Evolutionary conservation across 164 flowering plant genomes (phyloP), one percentile per base, ranked within the genome.

Genomic region (Piper longum): DNA sequence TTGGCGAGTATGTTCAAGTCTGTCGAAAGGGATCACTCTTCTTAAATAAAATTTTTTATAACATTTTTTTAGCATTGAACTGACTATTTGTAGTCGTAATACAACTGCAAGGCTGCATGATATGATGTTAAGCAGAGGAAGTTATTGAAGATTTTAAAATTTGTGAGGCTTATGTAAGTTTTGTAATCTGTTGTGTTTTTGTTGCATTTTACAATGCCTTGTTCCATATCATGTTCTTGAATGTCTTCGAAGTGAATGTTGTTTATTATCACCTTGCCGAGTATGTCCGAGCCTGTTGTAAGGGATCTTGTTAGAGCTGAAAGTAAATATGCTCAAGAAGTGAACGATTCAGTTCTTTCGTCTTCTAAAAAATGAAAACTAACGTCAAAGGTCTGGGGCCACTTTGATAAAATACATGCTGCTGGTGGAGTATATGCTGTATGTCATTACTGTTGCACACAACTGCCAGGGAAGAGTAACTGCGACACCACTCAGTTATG

Each of bases 401-500:
- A 60, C 43, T 60, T 39, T 43, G 48, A 41, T 43, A 41, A 42
- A 60, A 36, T 60, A 13, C 40, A 41, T 5, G 16, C 18, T 41
- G 42, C 41, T 12, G 62, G 16, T 60, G 62, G 62, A 7, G 16
- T n/a, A 9, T 41, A 12, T 41, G 52, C 62, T 16, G 14, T 17
- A 7, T 60, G 62, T 60, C 18, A 41, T 7, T 42, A 14, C 16
- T 60, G 62, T 60, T 39, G 41, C 9, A 41, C 17, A n/a, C 43
- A 13, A 43, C 17, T 60, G 44, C 40, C 42, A n/a, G 45, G 48
- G 16, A 42, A 42, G 17, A 43, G 62, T 60, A 60, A 42, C 19
- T 39, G n/a, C 41, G 62, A 48, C 14, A 60, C 62, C 16, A 60
- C 45, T 43, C 62, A 60, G 14, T 42, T 60, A 8, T 39, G 48